A percentile compares a stretch with the other conserved stretches of the same genome.
These are phyloP conservation scores for Quercus ilex DNA, from an alignment of 306 rosid species.

Conservation along the genomic window DNA sequence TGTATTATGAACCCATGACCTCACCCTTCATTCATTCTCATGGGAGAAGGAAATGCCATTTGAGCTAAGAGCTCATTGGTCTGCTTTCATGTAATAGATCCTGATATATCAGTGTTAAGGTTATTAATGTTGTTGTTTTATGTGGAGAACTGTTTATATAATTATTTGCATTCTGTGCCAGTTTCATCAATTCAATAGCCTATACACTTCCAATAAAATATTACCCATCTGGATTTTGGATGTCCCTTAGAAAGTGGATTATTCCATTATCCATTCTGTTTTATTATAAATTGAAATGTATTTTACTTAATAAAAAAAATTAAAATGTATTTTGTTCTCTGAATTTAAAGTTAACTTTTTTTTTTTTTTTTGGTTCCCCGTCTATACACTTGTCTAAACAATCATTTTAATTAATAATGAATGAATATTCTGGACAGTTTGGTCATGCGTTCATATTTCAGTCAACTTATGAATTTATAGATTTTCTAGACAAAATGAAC, in stretches of 20 bases:
- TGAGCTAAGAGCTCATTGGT: too few species aligned
- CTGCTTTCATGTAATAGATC: neutral
- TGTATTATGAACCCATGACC: too few species aligned
- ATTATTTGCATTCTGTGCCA: neutral
- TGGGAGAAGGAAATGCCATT: too few species aligned
- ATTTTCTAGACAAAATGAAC: neutral
- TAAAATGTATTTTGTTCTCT: neutral
- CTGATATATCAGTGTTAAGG: neutral
- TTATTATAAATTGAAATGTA: neutral
- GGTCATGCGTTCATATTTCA: neutral
- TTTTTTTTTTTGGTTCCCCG: too few species aligned
- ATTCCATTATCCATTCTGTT: neutral
- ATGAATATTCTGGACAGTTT: neutral
- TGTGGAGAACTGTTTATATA: neutral
- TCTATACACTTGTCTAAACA: neutral
- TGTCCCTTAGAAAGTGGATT: neutral
- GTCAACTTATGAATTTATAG: neutral
- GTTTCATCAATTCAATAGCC: neutral
- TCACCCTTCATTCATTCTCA: too few species aligned
- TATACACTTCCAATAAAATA: neutral
- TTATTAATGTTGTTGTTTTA: neutral
- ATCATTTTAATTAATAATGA: neutral
- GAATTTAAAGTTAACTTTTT: neutral
- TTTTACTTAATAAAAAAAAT: neutral
- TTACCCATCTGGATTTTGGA: neutral